Evolutionary conservation across 345 rosid genomes (phyloP), one percentile per base, ranked within the genome.

Genomic region (Salix purpurea): DNA sequence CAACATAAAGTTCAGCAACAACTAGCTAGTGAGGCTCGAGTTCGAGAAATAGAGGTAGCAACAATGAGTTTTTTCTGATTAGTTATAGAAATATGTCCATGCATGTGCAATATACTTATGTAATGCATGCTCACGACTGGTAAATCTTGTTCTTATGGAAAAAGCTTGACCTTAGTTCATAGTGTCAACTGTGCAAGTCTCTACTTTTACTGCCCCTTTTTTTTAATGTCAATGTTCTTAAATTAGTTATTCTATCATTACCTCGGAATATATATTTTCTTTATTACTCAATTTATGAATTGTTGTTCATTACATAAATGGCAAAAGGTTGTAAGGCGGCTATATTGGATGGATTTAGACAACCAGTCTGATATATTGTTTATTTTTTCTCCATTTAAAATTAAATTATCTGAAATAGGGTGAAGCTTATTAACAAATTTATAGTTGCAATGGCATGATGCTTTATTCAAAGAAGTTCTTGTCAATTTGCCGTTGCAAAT

Each of bases 21-120:
- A 82, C 84, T 96, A 64, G 97, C 79, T 54, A 87, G 90, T 78
- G 98, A 91, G 81, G 86, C 92, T 56, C 88, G 78, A 61, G 96
- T 92, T 84, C 91, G 92, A 79, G 98, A 94, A 85, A 92, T 92
- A 75, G 98, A 96, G 91, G 99, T 91, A 77, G 75, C 9, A 67
- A 62, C 61, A 23, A 23, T 21, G 48, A 10, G 18, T 52, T 28
- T 75, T 15, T 40, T 39, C 60, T 58, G 10, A 54, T 62, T 16
- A 8, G 14, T 32, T 28, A 32, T 12, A 64, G 32, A 62, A 64
- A 64, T 13, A 62, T 2, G 46, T 11, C 58, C 42, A 30, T 7
- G 6, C 10, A 8, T 64, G 18, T 62, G 15, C 34, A 10, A 11
- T 68, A n/a, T 28, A 16, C 32, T 42, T 40, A 5, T 1, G 15